Conservation (phyloP, 2,329 filamentous ascomycete genomes). For the Alternaria arbusti region DNA sequence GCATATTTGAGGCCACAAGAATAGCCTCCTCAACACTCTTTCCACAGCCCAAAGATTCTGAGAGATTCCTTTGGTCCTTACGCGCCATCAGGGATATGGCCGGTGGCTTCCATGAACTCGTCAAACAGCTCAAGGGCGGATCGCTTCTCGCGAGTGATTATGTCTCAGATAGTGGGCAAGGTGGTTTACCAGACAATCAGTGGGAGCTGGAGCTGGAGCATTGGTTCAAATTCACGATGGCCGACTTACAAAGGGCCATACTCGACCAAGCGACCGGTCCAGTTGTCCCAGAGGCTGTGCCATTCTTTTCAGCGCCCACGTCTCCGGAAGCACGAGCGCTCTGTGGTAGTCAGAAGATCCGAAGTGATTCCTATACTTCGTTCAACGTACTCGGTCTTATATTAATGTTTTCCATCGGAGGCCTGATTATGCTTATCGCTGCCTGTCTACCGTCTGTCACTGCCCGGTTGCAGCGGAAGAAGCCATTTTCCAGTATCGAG, state of each 20-base stretch:
- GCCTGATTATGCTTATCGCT: slow-evolving; percentile 18
- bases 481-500: slow-evolving; percentile 12
- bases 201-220: slow-evolving; percentile 45
- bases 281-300: background rate
- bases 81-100: slow-evolving; percentile 8
- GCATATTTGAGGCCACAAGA: slow-evolving; percentile 9
- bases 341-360: slow-evolving; percentile 32
- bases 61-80: slow-evolving; percentile 1
- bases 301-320: background rate
- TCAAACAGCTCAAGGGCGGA: background rate
- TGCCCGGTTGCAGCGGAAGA: background rate
- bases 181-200: slow-evolving; percentile 37
- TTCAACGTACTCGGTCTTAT: slow-evolving; percentile 29
- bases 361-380: slow-evolving; percentile 21
- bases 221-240: slow-evolving; percentile 38
- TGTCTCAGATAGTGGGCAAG: slow-evolving; percentile 18
- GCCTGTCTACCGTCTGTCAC: background rate
- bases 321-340: slow-evolving; percentile 10
- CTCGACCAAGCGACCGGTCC: slow-evolving; percentile 20
- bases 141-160: slow-evolving; percentile 16
- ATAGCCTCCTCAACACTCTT: background rate
- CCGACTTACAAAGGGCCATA: slow-evolving; percentile 33
- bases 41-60: background rate
- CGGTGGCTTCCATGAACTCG: slow-evolving; percentile 10
- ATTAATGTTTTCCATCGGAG: slow-evolving; percentile 22